Evolutionary conservation across 208 protist genomes (phyloP).

Genomic region (Naegleria gruberi): DNA sequence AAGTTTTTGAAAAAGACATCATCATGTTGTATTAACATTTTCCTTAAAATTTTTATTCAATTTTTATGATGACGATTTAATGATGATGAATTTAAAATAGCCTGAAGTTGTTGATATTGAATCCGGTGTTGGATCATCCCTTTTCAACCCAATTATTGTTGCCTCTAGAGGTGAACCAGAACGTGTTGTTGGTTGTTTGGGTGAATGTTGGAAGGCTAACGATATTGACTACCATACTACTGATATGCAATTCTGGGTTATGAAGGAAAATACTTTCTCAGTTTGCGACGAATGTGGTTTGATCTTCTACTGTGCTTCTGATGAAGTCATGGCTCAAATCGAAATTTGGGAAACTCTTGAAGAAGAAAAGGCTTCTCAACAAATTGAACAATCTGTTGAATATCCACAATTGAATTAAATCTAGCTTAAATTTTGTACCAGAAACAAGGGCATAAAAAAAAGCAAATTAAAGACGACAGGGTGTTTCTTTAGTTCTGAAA

Average conservation of each 20-base stretch:
- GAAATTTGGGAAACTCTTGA: background rate
- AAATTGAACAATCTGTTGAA: background rate
- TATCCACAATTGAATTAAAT: background rate
- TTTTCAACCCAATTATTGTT: background rate
- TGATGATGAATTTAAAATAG: background rate
- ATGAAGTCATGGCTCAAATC: background rate
- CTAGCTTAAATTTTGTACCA: background rate
- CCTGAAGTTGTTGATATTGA: slow-evolving; percentile 7
- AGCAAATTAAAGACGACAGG: background rate
- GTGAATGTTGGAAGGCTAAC: background rate
- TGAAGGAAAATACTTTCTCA: background rate
- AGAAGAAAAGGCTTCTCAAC: background rate
- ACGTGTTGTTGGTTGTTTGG: background rate
- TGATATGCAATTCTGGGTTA: slow-evolving; percentile 11
- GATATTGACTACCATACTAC: background rate
- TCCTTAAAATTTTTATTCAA: background rate
- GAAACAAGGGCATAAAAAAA: background rate
- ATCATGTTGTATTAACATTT: background rate
- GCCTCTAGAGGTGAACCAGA: background rate
- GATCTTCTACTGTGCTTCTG: background rate
- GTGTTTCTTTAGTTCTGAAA: background rate
- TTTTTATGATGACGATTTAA: background rate
- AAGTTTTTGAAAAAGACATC: background rate
- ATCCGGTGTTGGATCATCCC: background rate
- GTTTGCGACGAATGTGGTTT: slow-evolving; percentile 3